Percentiles rank a stretch among this genome's conserved stretches.
Conservation (phyloP, 2,329 filamentous ascomycete genomes). For the Cercospora citrullina region DNA sequence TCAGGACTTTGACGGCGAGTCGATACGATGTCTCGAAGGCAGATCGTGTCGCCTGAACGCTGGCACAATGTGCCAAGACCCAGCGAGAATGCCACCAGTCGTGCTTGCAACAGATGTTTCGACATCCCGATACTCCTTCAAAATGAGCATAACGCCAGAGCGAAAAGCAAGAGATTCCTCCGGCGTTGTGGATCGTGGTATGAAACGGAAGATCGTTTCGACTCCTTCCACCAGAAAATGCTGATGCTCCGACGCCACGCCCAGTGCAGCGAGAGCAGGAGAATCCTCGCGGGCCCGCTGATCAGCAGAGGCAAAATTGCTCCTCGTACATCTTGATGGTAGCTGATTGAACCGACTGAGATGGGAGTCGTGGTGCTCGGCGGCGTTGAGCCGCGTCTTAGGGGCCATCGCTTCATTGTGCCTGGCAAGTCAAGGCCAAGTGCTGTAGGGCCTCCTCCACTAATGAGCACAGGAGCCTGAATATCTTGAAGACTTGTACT, state of each 20-base stretch:
- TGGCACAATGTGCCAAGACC: not conserved
- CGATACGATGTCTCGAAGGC: not conserved
- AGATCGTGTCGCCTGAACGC: not conserved
- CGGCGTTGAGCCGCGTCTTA: not conserved
- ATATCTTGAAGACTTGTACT: not conserved
- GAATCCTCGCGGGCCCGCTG: not conserved
- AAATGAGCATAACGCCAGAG: not conserved
- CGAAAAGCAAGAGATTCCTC: not conserved
- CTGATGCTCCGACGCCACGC: not conserved
- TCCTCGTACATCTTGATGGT: not conserved
- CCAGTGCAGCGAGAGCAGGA: not conserved
- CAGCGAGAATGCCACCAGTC: not conserved
- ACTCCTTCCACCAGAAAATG: not conserved
- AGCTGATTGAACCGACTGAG: not conserved
- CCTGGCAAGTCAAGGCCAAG: not conserved
- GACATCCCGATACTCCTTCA: not conserved
- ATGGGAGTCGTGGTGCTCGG: not conserved
- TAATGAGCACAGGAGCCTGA: not conserved
- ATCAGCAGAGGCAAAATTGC: not conserved
- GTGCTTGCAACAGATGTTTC: not conserved
- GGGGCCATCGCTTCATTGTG: not conserved
- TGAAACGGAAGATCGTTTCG: not conserved
- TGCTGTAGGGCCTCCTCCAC: not conserved
- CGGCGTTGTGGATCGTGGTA: not conserved
- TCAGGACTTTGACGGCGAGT: not conserved